A percentile compares a stretch with the other conserved stretches of the same genome.
These are phyloP conservation scores for Aspergillus fumigatus DNA, from an alignment of 2,329 filamentous ascomycete species.

Conservation along the genomic window DNA sequence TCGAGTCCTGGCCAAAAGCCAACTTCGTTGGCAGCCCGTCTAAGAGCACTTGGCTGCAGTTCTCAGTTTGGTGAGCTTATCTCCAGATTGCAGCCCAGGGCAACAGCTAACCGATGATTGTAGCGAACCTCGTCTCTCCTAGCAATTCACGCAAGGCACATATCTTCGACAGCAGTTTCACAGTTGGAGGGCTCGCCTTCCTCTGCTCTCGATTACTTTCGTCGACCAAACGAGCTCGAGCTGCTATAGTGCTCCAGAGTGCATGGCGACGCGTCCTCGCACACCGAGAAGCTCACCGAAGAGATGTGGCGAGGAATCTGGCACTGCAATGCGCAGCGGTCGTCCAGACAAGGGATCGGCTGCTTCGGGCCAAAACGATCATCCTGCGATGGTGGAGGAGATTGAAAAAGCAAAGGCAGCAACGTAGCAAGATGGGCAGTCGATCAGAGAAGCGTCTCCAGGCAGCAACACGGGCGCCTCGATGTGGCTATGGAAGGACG, in stretches of 20 bases:
- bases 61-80: constrained; percentile 38
- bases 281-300: constrained; percentile 16
- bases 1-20: not conserved
- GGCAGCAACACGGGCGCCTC: not conserved
- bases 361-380: constrained; percentile 37
- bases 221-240: constrained; percentile 45
- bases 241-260: constrained; percentile 50
- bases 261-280: constrained; percentile 41
- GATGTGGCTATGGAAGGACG: not conserved
- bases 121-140: constrained; percentile 43
- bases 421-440: not conserved
- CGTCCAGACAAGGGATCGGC: constrained; percentile 40
- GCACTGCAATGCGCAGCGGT: constrained; percentile 43
- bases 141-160: constrained; percentile 24
- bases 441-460: not conserved
- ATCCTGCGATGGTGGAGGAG: constrained; percentile 34
- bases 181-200: constrained; percentile 54
- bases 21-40: constrained; percentile 27
- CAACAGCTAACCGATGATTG: constrained; percentile 15
- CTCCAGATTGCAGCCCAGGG: not conserved
- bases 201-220: constrained; percentile 56
- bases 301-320: constrained; percentile 20
- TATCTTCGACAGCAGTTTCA: constrained; percentile 53
- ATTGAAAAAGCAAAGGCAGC: constrained; percentile 15
- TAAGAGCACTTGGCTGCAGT: constrained; percentile 39